A percentile compares a stretch with the other conserved stretches of the same genome.
These are phyloP conservation scores for Xanthoceras sorbifolium DNA, from an alignment of 345 rosid genomes.

Conservation along the genomic window DNA sequence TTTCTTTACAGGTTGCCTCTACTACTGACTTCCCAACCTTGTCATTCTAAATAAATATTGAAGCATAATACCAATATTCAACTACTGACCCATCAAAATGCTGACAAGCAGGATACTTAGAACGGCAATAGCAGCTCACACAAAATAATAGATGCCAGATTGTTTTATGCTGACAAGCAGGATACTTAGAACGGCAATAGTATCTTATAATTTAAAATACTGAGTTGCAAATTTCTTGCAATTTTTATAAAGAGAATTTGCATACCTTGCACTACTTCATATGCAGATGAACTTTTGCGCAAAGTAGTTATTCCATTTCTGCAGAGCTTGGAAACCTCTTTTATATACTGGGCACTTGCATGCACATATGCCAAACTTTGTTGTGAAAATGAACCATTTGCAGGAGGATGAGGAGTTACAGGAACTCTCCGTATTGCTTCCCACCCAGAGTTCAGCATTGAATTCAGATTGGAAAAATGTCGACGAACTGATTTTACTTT, in stretches of 20 bases:
- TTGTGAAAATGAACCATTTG: constrained; percentile 68
- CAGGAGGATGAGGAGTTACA: constrained; percentile 57
- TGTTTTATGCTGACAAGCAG: too few species aligned
- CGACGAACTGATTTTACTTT: constrained; percentile 59
- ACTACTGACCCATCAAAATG: neutral
- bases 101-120: neutral
- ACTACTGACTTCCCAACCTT: neutral
- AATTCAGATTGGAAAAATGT: constrained; percentile 56
- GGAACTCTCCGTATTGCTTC: constrained; percentile 59
- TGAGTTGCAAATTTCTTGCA: too few species aligned
- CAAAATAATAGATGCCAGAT: neutral
- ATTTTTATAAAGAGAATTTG: neutral
- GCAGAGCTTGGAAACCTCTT: constrained; percentile 78
- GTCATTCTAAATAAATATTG: neutral
- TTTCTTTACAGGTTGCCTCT: neutral
- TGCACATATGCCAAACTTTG: constrained; percentile 83
- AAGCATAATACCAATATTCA: neutral
- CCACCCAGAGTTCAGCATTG: constrained; percentile 65
- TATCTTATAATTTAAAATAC: neutral
- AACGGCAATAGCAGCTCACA: neutral
- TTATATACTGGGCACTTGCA: constrained; percentile 81
- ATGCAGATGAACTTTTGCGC: constrained; percentile 64
- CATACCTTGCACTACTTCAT: constrained; percentile 81
- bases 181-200: too few species aligned
- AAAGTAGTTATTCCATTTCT: constrained; percentile 68